phyloP scores from a whole-genome alignment of 2,329 filamentous ascomycete species.

The Boeremia lycopersici region DNA sequence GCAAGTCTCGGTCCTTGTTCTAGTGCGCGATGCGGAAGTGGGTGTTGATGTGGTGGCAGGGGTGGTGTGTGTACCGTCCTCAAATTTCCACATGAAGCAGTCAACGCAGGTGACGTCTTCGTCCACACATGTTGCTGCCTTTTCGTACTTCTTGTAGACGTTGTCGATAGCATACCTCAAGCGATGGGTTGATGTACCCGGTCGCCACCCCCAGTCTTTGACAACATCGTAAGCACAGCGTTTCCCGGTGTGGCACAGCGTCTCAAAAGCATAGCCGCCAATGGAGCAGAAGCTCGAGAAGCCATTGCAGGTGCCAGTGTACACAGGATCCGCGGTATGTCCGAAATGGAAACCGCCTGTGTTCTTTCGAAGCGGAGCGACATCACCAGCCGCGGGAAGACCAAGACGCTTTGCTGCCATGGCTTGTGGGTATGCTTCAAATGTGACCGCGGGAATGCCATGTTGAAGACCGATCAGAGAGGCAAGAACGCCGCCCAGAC shows the following conservation, averaged over 20 bases:
- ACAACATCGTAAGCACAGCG: constrained; percentile 46
- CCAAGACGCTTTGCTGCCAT: constrained; percentile 43
- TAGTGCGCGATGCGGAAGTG: constrained; percentile 30
- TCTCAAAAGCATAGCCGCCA: constrained; percentile 46
- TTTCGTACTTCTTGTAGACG: constrained; percentile 42
- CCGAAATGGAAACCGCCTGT: constrained; percentile 46
- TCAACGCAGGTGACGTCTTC: constrained; percentile 45
- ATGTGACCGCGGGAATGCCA: constrained; percentile 41
- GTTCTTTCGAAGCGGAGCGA: constrained; percentile 39
- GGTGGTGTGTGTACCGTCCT: constrained; percentile 42
- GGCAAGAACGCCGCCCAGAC: constrained; percentile 43
- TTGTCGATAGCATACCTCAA: constrained; percentile 45
- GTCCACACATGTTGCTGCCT: constrained; percentile 41
- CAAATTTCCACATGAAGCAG: constrained; percentile 46
- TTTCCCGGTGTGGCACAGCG: constrained; percentile 44
- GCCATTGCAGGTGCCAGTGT: constrained; percentile 46
- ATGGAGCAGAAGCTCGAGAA: constrained; percentile 46
- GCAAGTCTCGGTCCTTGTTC: constrained; percentile 43
- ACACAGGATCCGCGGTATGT: constrained; percentile 45
- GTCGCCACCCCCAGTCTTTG: constrained; percentile 46
- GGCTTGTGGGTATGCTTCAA: constrained; percentile 46
- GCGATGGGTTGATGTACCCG: constrained; percentile 40
- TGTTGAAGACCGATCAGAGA: constrained; percentile 43
- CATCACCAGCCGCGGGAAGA: constrained; percentile 35
- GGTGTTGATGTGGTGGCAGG: constrained; percentile 30